Conservation (phyloP, 2,329 filamentous ascomycete genomes). For the Tetracladium maxilliforme region DNA sequence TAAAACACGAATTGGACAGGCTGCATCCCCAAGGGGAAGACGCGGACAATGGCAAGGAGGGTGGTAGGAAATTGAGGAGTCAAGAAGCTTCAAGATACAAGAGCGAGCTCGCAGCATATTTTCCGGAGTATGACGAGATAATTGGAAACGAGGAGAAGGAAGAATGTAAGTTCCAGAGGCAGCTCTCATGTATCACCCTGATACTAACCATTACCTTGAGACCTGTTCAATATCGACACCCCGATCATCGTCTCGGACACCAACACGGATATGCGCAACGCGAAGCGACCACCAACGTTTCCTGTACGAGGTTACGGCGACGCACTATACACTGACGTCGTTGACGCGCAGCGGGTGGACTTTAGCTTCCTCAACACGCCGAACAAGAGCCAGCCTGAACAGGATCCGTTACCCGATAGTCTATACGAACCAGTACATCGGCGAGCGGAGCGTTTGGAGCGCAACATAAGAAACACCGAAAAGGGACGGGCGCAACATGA, state of each 20-base stretch:
- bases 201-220: conserved; percentile 24
- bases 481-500: conserved; percentile 52
- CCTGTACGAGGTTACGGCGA: conserved; percentile 38
- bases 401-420: conserved; percentile 41
- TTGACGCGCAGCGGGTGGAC: conserved; percentile 40
- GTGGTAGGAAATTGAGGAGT: conserved; percentile 68
- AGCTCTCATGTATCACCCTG: conserved; percentile 1
- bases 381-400: conserved; percentile 21
- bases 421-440: conserved; percentile 39
- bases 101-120: conserved; percentile 83
- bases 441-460: conserved; percentile 44
- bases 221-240: conserved; percentile 58
- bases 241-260: conserved; percentile 56
- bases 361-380: conserved; percentile 32
- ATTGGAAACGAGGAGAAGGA: conserved; percentile 75
- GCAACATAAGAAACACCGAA: conserved; percentile 47
- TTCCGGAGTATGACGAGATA: conserved; percentile 86
- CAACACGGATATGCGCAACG: conserved; percentile 18
- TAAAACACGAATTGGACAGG: conserved; percentile 43
- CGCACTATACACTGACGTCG: conserved; percentile 37
- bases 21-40: conserved; percentile 27
- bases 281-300: too few relatives aligned
- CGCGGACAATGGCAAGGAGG: conserved; percentile 31
- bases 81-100: conserved; percentile 77
- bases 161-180: conserved; percentile 45